Evolutionary conservation across 129 eudicot genomes (phyloP).

Genomic region (Heracleum sosnowskyi): DNA sequence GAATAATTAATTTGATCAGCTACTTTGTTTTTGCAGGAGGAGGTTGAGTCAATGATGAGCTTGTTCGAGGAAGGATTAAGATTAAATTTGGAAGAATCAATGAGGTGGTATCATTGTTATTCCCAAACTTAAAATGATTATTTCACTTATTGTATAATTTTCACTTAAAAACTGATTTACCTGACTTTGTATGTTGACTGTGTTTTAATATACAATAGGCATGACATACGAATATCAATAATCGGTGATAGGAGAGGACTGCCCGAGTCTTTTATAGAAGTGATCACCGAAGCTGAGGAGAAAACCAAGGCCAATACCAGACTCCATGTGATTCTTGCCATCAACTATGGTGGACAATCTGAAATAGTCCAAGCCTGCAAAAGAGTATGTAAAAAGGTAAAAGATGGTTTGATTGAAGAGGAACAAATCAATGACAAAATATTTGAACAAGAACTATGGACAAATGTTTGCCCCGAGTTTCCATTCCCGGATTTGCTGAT

Average conservation of each 20-base stretch:
- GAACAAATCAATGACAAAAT: neutral
- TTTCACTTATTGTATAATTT: neutral
- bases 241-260: neutral
- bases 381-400: neutral
- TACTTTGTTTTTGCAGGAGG: neutral
- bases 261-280: neutral
- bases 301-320: neutral
- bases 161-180: neutral
- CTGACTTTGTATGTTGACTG: neutral
- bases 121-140: neutral
- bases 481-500: neutral
- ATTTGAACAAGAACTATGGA: conserved; percentile 2
- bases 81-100: neutral
- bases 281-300: neutral
- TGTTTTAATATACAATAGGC: neutral
- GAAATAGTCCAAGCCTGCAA: neutral
- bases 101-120: neutral
- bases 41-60: neutral
- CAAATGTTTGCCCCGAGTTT: neutral
- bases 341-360: neutral
- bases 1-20: neutral
- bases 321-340: neutral
- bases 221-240: neutral
- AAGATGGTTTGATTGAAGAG: neutral
- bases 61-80: neutral